Conservation (phyloP, 345 rosid species). For the Microthlaspi erraticum region DNA sequence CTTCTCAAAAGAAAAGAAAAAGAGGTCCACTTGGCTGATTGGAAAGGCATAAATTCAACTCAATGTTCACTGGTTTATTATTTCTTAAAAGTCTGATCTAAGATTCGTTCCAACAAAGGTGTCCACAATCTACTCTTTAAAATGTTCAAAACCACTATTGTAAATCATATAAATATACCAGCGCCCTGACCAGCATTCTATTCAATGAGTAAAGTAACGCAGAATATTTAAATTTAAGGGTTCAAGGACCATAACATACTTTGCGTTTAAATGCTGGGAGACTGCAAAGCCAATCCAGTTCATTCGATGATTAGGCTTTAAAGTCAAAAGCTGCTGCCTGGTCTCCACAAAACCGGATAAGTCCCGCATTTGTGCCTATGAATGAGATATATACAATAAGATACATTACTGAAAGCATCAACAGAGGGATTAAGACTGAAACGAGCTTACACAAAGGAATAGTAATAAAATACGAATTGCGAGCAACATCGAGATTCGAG, state of each 20-base stretch:
- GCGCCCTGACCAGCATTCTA: conserved; percentile 10
- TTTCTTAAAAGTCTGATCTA: conserved; percentile 17
- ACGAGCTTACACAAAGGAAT: conserved; percentile 17
- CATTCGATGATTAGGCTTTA: conserved; percentile 99
- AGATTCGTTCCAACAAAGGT: conserved; percentile 2
- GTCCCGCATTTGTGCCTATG: conserved; percentile 99
- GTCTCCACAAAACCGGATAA: conserved; percentile 96
- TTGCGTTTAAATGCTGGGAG: conserved; percentile 86
- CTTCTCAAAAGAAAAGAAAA: background rate
- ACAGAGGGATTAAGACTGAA: conserved; percentile 15
- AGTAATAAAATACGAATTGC: conserved; percentile 8
- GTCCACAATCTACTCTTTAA: conserved; percentile 2
- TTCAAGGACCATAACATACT: conserved; percentile 58
- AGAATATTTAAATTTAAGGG: conserved; percentile 8
- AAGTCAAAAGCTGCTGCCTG: conserved; percentile 86
- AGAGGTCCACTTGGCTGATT: background rate
- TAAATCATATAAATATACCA: conserved; percentile 23
- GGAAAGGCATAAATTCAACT: conserved; percentile 17
- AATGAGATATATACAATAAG: conserved; percentile 24
- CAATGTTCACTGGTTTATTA: conserved; percentile 20
- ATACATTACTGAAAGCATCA: conserved; percentile 7
- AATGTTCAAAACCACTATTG: conserved; percentile 9
- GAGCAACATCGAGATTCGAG: background rate
- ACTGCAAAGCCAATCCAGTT: conserved; percentile 99
- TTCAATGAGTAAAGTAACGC: background rate